These are phyloP conservation scores for Raddia guianensis DNA, from an alignment of 176 grass and related monocot species.

Conservation along the genomic window DNA sequence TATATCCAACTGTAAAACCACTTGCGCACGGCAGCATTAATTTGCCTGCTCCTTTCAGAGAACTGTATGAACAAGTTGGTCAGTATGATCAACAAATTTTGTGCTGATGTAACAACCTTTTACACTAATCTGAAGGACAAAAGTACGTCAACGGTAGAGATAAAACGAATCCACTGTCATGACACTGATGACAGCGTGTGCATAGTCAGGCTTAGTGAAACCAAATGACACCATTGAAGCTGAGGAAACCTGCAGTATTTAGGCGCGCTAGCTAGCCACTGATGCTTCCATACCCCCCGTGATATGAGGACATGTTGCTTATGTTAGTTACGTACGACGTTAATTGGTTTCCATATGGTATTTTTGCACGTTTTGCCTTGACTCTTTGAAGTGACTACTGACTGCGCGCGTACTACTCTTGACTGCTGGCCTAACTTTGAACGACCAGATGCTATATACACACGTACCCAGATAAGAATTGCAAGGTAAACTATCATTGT, in stretches of 20 bases:
- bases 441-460: not conserved
- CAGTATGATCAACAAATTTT: too few species aligned
- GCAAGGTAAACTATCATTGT: not conserved
- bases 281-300: not conserved
- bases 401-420: not conserved
- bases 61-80: not conserved
- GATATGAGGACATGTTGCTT: slow-evolving; percentile 23
- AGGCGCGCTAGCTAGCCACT: not conserved
- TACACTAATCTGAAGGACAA: not conserved
- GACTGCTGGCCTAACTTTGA: slow-evolving; percentile 43
- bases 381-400: slow-evolving; percentile 16
- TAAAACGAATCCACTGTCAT: not conserved
- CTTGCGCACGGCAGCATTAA: not conserved
- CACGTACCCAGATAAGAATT: not conserved
- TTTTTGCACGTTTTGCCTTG: slow-evolving; percentile 28
- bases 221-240: slow-evolving; percentile 41
- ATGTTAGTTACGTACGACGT: not conserved
- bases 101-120: too few species aligned
- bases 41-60: not conserved
- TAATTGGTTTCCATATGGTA: not conserved
- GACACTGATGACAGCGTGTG: not conserved
- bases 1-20: not conserved
- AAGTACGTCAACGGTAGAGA: slow-evolving; percentile 19
- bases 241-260: slow-evolving; percentile 11
- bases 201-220: slow-evolving; percentile 35